Evolutionary conservation across 306 rosid genomes (phyloP), one percentile per base, ranked within the genome.

Genomic region (Oxytropis ochrocephala): DNA sequence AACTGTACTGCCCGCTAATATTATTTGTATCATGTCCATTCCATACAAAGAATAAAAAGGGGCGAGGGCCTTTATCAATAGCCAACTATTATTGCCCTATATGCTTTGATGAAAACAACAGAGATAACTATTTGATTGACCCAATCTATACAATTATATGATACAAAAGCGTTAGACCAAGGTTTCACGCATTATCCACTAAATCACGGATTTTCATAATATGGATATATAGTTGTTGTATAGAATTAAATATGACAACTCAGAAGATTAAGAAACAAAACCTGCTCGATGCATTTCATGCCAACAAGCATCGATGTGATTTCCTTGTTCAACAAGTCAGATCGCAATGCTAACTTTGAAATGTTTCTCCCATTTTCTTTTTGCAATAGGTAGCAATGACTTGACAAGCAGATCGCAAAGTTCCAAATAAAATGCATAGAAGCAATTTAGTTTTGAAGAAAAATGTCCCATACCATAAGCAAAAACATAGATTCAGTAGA

Each of bases 251-350:
- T 27, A 67, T 14, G 74, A 44, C 8, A 71, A 44, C n/a, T 49
- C 35, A 27, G 75, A 64, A 75, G 80, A 60, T 52, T 49, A 36
- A 27, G 67, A 70, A 78, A 51, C 32, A 33, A 30, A 68, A 94
- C 97, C 97, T 94, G 98, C 67, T 58, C 74, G 14, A 86, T 61
- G 38, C 94, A 86, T 62, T 66, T 88, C 89, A 93, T 93, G 75
- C 98, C 97, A 68, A 93, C 97, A 67, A 93, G 94, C 73, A 94
- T 95, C 3, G 97, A 80, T 24, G 98, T 62, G 56, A 94, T 85
- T 44, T 88, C 97, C 75, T 88, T 90, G 69, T 94, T 94, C 70
- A 83, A 78, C 85, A 94, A 85, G 86, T 97, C 88, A 85, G 86
- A 94, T 79, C 90, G 98, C 92, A 94, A 10, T 59, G 96, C 96